Conservation (phyloP, 163 green algal species). For the Scenedesmus sp. region DNA sequence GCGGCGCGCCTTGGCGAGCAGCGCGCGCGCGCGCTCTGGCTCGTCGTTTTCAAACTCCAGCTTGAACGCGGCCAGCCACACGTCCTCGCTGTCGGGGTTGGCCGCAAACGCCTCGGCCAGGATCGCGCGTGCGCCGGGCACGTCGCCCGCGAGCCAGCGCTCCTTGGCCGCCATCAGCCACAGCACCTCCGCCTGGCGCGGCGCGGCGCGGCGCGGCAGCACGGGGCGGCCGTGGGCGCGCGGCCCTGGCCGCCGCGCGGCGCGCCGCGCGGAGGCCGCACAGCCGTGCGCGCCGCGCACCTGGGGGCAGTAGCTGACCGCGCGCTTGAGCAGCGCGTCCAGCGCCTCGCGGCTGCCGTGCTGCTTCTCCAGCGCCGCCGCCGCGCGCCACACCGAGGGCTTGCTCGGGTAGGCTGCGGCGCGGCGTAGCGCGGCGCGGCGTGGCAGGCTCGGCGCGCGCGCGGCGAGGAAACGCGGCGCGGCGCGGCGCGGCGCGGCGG, state of each 20-base stretch:
- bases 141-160: conserved; percentile 81
- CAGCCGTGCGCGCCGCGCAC: conserved; percentile 40
- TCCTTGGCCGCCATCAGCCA: conserved; percentile 99
- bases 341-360: conserved; percentile 79
- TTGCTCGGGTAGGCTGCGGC: conserved; percentile 78
- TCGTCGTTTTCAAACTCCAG: conserved; percentile 97
- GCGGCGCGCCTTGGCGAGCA: conserved; percentile 79
- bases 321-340: conserved; percentile 81
- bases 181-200: conserved; percentile 87
- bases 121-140: conserved; percentile 78
- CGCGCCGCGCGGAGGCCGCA: too few relatives aligned
- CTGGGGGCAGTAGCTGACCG: conserved; percentile 76
- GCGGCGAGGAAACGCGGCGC: conserved; percentile 38
- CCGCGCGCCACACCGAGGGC: conserved; percentile 86
- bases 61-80: conserved; percentile 98
- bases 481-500: too few relatives aligned
- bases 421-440: too few relatives aligned
- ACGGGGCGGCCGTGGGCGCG: too few relatives aligned
- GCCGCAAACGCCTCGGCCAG: conserved; percentile 83
- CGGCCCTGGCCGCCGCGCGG: too few relatives aligned
- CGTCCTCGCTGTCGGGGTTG: conserved; percentile 95
- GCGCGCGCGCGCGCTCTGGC: conserved; percentile 64
- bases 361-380: conserved; percentile 92
- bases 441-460: too few relatives aligned
- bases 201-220: too few relatives aligned